A percentile compares a stretch with the other conserved stretches of the same genome.
Evolutionary conservation across 2,329 filamentous ascomycete species (phyloP).

Genomic region (Exserohilum turcica): DNA sequence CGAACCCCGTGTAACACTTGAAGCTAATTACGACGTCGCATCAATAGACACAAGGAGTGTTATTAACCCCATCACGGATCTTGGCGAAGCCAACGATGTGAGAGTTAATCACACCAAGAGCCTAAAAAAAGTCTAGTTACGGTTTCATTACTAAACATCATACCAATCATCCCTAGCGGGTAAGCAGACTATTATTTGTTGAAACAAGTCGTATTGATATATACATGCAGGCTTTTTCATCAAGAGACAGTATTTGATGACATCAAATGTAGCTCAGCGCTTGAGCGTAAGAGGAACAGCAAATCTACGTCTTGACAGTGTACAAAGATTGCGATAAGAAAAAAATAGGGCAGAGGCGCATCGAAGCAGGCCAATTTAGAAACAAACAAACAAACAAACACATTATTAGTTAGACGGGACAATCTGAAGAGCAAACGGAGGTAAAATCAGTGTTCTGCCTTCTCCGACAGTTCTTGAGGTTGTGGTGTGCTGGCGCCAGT

Average conservation of each 20-base stretch:
- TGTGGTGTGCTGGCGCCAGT: slow-evolving; percentile 15
- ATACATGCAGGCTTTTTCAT: neutral
- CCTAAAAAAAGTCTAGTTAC: no score
- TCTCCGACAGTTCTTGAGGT: slow-evolving; percentile 18
- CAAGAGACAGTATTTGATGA: slow-evolving; percentile 1
- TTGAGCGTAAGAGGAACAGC: slow-evolving; percentile 8
- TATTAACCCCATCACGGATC: no score
- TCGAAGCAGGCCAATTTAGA: neutral
- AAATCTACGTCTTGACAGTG: slow-evolving; percentile 7
- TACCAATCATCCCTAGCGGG: neutral
- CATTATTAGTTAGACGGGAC: no score
- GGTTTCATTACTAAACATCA: neutral
- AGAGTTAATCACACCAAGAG: no score
- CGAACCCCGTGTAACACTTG: no score
- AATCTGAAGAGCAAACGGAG: neutral
- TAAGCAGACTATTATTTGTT: slow-evolving; percentile 2
- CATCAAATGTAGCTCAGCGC: slow-evolving; percentile 7
- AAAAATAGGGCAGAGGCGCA: neutral
- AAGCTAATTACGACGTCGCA: no score
- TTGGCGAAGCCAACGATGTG: no score
- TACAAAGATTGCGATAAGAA: neutral
- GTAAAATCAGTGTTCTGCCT: slow-evolving; percentile 12
- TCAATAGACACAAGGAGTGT: no score
- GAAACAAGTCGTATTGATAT: slow-evolving; percentile 3
- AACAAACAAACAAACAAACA: neutral